A percentile compares a stretch with the other conserved stretches of the same genome.
Evolutionary conservation across 371 early-diverging fungal genomes (phyloP).

Genomic region (Haplosporangium sp.): DNA sequence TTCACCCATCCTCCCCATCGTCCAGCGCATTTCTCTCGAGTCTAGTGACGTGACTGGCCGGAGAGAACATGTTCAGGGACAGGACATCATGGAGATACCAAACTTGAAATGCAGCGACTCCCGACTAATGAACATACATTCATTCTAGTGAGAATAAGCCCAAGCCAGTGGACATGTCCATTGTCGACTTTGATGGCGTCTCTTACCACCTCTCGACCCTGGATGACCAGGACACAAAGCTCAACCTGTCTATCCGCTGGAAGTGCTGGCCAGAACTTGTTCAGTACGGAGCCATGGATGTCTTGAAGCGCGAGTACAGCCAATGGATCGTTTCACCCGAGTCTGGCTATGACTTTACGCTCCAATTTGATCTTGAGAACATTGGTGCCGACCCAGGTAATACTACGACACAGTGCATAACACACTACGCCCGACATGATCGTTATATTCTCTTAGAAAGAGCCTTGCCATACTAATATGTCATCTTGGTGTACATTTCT

Average conservation of each 20-base stretch:
- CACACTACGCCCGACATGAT: neutral
- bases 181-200: conserved; percentile 97
- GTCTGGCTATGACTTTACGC: conserved; percentile 85
- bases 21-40: too few relatives aligned
- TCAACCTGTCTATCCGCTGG: conserved; percentile 86
- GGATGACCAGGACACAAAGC: conserved; percentile 71
- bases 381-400: conserved; percentile 79
- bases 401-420: neutral
- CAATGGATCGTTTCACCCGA: conserved; percentile 73
- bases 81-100: neutral
- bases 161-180: conserved; percentile 83
- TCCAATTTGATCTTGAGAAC: conserved; percentile 83
- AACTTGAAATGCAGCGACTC: neutral
- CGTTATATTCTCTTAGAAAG: neutral
- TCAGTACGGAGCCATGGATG: conserved; percentile 81
- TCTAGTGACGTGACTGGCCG: conserved; percentile 43
- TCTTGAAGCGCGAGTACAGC: conserved; percentile 87
- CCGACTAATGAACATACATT: neutral
- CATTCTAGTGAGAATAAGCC: conserved; percentile 74
- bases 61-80: too few relatives aligned
- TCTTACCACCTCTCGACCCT: conserved; percentile 86
- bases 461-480: neutral
- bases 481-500: neutral
- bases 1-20: conserved; percentile 29
- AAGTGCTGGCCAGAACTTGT: conserved; percentile 83